These are phyloP conservation scores for Coccomyxa sp. DNA, from an alignment of 139 green algal species.

Conservation along the genomic window DNA sequence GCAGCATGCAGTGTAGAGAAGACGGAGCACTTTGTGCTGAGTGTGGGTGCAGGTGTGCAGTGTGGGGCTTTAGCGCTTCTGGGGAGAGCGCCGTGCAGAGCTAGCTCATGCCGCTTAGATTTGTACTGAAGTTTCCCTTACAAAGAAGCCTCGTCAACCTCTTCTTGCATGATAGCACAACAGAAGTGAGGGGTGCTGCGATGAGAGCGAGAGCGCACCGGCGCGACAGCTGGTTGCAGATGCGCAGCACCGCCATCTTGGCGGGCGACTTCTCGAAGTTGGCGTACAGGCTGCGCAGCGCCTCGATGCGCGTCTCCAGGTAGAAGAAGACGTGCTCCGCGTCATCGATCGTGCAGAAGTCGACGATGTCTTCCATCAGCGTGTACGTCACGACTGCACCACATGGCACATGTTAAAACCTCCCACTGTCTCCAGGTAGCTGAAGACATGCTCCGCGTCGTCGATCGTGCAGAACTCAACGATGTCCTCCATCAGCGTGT, in stretches of 20 bases:
- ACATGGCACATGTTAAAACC: too few relatives aligned
- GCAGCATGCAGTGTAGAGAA: too few relatives aligned
- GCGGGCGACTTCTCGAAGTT: constrained; percentile 27
- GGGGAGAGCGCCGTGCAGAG: too few relatives aligned
- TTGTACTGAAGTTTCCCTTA: too few relatives aligned
- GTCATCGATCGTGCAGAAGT: constrained; percentile 17
- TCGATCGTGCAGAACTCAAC: constrained; percentile 20
- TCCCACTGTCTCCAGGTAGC: constrained; percentile 31
- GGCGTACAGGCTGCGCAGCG: not conserved
- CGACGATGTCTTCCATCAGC: constrained; percentile 33
- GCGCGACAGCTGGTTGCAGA: constrained; percentile 57
- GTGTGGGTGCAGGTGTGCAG: too few relatives aligned
- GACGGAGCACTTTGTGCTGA: too few relatives aligned
- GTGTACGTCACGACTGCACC: constrained; percentile 8
- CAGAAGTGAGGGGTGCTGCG: too few relatives aligned
- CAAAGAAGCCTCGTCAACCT: too few relatives aligned
- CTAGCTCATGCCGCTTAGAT: too few relatives aligned
- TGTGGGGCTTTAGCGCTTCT: too few relatives aligned
- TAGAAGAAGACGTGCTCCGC: constrained; percentile 33
- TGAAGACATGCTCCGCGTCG: constrained; percentile 32
- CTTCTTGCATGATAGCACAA: too few relatives aligned
- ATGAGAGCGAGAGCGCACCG: too few relatives aligned
- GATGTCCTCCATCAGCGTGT: constrained; percentile 6
- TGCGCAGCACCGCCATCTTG: constrained; percentile 38
- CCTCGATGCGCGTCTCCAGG: constrained; percentile 16